A percentile compares a stretch with the other conserved stretches of the same genome.
phyloP scores from a whole-genome alignment of 805 yeast genomes.

The Zygosaccharomyces kombuchaensis region DNA sequence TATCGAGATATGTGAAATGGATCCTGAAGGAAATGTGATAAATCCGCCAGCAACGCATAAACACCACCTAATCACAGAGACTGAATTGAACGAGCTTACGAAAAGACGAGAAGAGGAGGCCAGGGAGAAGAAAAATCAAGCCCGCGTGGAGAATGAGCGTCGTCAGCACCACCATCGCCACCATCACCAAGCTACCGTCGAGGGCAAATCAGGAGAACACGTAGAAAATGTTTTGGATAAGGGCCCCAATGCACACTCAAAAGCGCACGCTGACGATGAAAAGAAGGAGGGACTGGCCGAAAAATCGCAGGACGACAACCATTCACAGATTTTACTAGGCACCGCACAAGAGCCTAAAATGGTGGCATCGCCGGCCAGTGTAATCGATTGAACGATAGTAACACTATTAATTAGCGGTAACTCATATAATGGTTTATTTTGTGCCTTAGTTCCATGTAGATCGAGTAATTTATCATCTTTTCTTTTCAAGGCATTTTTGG shows the following conservation, averaged over 20 bases:
- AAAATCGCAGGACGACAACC: neutral
- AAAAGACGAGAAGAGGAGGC: constrained; percentile 34
- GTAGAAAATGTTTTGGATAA: neutral
- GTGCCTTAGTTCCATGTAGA: neutral
- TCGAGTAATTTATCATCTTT: neutral
- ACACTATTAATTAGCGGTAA: neutral
- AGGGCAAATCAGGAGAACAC: neutral
- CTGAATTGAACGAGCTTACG: constrained; percentile 46
- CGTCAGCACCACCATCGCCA: constrained; percentile 9
- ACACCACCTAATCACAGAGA: constrained; percentile 68
- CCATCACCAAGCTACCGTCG: neutral
- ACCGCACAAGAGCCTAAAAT: neutral
- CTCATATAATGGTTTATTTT: neutral
- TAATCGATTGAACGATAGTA: neutral
- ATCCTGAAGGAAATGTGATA: constrained; percentile 24
- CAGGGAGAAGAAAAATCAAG: constrained; percentile 18
- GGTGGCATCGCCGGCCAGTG: neutral
- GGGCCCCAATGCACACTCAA: neutral
- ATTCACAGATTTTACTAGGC: neutral
- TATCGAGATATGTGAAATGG: constrained; percentile 50
- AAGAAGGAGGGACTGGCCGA: neutral
- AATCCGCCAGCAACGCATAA: constrained; percentile 41
- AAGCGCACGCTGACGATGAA: neutral
- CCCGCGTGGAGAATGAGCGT: constrained; percentile 1
- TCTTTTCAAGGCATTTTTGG: neutral